Base-by-base conservation (phyloP, 179 eudicot genomes). In the Kewa caespitosa region DNA sequence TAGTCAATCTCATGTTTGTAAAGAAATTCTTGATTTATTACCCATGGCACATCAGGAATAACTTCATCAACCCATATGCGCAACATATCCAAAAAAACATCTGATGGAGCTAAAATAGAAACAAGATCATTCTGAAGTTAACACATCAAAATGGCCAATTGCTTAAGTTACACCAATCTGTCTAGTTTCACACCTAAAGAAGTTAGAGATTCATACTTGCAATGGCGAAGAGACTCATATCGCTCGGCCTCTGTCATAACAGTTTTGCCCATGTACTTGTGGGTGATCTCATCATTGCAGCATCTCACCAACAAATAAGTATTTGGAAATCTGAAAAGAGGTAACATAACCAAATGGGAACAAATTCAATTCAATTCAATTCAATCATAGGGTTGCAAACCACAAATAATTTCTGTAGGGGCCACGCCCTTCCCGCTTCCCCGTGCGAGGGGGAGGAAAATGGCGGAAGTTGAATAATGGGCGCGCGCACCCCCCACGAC, bases 31-130 rank as follows among this genome's bases (percentile, higher is more conserved):
- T 82, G 92, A 42, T 78, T 81, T 59, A 92, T 70, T 34, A 94
- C 98, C 98, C 98, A 94, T 6, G 96, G 98, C 25, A 97, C 98
- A 84, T 92, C 96, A 17, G 97, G 98, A 72, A 94, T 90, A 84
- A 94, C 98, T 87, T 92, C 97, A 86, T 94, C 98, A 61, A 94
- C 98, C 96, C 98, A 94, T 86, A 97, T 94, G 88, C 76, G 78
- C 20, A 37, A 48, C 12, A 72, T 8, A 50, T 14, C 68, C 33
- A 74, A 15, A n/a, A 76, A 38, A 64, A 2, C 1, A 37, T 28
- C 38, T 17, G 38, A 25, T 55, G 30, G 66, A 55, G 11, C 55
- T 41, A 5, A 27, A 52, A 64, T 14, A 30, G 38, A 22, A 20
- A 48, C 66, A 55, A 20, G 23, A 38, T 30, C 25, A 57, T 31